Conservation (phyloP, 192 early-diverging fungal genomes). For the Entrophospora sp. region DNA sequence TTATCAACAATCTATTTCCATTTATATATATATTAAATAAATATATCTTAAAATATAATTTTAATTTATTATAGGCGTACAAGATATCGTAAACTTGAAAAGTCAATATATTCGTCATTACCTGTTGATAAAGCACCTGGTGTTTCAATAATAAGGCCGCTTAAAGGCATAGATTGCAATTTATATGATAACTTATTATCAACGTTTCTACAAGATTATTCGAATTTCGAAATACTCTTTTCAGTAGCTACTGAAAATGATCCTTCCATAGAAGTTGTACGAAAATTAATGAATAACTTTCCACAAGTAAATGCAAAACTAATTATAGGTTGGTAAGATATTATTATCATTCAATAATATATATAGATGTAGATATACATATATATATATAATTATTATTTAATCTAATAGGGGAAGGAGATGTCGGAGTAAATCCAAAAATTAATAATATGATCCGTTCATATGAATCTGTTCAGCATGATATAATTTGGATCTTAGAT, state of each 20-base stretch:
- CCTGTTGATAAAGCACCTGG: constrained; percentile 45
- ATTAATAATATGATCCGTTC: constrained; percentile 88
- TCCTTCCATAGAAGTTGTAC: constrained; percentile 70
- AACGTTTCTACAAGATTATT: constrained; percentile 84
- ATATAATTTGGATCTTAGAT: constrained; percentile 93
- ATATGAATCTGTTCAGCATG: constrained; percentile 67
- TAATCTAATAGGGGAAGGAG: constrained; percentile 46
- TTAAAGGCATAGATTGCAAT: constrained; percentile 87
- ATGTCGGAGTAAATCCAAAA: constrained; percentile 91
- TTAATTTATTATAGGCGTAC: constrained; percentile 17
- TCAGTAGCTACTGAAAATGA: constrained; percentile 74
- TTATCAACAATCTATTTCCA: background rate
- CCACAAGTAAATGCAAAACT: constrained; percentile 68
- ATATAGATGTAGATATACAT: too few species aligned
- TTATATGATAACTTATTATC: constrained; percentile 74
- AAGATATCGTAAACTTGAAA: constrained; percentile 25
- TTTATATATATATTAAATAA: background rate
- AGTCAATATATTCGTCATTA: constrained; percentile 32
- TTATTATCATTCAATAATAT: too few species aligned
- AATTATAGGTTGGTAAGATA: constrained; percentile 68
- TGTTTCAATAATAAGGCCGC: constrained; percentile 87
- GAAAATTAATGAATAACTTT: constrained; percentile 57
- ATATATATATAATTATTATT: background rate
- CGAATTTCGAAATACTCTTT: constrained; percentile 81
- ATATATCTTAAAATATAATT: background rate